Percentiles rank a stretch among this genome's conserved stretches.
Conservation (phyloP, 2,329 filamentous ascomycete species). For the Aplosporella prunicola region DNA sequence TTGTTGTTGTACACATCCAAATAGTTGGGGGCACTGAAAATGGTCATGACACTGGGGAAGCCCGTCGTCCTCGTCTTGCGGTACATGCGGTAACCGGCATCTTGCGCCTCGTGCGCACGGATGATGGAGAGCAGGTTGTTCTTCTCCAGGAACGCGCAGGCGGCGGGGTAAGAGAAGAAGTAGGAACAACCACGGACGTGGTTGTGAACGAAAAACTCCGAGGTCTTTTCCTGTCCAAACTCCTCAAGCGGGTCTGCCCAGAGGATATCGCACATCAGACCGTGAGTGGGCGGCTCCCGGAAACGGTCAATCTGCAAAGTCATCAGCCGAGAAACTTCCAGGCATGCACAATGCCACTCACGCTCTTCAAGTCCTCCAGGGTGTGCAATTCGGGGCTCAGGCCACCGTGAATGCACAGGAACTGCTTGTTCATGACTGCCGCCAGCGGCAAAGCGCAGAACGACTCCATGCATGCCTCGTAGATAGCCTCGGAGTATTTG, state of each 20-base stretch:
- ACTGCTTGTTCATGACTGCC: constrained; percentile 99
- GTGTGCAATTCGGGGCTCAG: constrained; percentile 94
- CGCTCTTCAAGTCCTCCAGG: constrained; percentile 82
- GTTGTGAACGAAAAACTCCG: constrained; percentile 96
- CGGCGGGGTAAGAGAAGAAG: constrained; percentile 97
- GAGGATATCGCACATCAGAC: constrained; percentile 97
- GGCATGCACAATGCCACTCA: constrained; percentile 37
- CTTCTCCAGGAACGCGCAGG: constrained; percentile 96
- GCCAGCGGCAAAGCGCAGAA: constrained; percentile 91
- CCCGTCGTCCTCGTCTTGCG: constrained; percentile 95
- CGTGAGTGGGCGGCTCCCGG: constrained; percentile 92
- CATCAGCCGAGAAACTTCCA: constrained; percentile 16
- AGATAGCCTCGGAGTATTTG: constrained; percentile 94
- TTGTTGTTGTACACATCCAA: constrained; percentile 99
- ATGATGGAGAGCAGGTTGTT: constrained; percentile 97
- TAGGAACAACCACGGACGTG: constrained; percentile 97
- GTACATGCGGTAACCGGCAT: constrained; percentile 98
- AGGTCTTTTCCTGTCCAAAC: constrained; percentile 97
- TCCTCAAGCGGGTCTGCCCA: constrained; percentile 98
- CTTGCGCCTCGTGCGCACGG: constrained; percentile 94
- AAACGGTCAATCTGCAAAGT: constrained; percentile 95
- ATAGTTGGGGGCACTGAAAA: constrained; percentile 98
- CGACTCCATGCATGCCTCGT: constrained; percentile 97
- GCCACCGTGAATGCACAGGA: constrained; percentile 94
- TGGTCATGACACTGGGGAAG: constrained; percentile 99